Conservation (phyloP, 306 rosid species). For the Rosa multiflora region DNA sequence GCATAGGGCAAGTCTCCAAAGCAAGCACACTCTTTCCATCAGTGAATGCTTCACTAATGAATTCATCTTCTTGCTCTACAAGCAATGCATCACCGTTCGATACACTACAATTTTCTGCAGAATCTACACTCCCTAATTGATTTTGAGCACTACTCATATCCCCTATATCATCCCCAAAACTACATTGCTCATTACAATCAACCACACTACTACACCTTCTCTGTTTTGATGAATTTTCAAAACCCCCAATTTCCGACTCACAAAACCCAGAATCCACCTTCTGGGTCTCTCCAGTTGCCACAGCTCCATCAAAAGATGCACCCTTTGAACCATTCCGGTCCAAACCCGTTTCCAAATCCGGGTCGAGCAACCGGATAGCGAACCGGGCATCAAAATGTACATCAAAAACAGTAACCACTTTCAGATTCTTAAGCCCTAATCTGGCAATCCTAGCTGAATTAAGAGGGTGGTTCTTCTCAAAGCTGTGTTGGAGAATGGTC, state of each 20-base stretch:
- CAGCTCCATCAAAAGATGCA: constrained; percentile 17
- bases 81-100: constrained; percentile 1
- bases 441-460: constrained; percentile 79
- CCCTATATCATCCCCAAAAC: constrained; percentile 7
- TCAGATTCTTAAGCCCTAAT: constrained; percentile 68
- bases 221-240: constrained; percentile 16
- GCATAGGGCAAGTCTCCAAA: neutral
- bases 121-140: neutral
- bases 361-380: constrained; percentile 35
- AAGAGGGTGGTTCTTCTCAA: constrained; percentile 77
- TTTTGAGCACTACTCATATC: neutral
- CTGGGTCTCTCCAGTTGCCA: constrained; percentile 26
- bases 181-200: constrained; percentile 20
- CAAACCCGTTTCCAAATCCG: constrained; percentile 17
- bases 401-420: constrained; percentile 62
- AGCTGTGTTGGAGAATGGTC: constrained; percentile 70
- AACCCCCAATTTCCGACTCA: neutral
- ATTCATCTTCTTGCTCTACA: constrained; percentile 14
- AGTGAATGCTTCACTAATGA: constrained; percentile 4
- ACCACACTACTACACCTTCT: constrained; percentile 18
- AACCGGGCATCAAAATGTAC: constrained; percentile 56
- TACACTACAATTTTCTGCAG: neutral
- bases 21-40: neutral
- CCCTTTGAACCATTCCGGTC: constrained; percentile 11
- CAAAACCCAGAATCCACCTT: constrained; percentile 16